Conservation (phyloP, 305 asterid genomes). For the Fraxinus sp. region DNA sequence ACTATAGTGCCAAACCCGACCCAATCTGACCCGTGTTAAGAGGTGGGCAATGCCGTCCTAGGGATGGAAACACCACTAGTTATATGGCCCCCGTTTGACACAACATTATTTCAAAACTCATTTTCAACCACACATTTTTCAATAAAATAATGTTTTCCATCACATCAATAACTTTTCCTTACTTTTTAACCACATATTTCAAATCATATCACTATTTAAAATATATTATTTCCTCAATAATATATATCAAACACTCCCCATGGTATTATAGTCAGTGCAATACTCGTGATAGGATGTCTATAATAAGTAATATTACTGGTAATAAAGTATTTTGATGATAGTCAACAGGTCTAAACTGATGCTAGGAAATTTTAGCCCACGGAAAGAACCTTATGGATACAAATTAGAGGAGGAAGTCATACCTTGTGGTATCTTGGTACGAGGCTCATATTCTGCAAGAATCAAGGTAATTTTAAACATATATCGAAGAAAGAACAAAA, state of each 20-base stretch:
- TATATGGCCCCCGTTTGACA: too few relatives aligned
- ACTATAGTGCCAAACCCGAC: not conserved
- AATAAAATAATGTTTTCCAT: too few relatives aligned
- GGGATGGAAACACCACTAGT: not conserved
- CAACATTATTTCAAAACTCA: too few relatives aligned
- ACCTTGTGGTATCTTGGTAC: constrained; percentile 46
- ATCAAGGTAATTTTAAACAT: constrained; percentile 32
- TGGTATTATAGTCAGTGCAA: not conserved
- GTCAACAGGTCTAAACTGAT: constrained; percentile 39
- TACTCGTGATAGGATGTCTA: not conserved
- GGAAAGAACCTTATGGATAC: constrained; percentile 31
- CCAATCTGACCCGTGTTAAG: not conserved
- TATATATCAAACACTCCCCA: too few relatives aligned
- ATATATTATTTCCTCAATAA: too few relatives aligned
- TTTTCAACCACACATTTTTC: too few relatives aligned
- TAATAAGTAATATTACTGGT: not conserved
- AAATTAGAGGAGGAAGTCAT: constrained; percentile 39
- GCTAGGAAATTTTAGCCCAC: constrained; percentile 39
- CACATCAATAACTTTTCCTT: too few relatives aligned
- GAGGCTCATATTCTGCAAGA: constrained; percentile 49
- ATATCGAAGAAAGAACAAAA: not conserved
- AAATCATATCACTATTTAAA: too few relatives aligned
- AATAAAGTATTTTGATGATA: constrained; percentile 2
- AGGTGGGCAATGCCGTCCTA: not conserved
- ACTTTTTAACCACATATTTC: too few relatives aligned